Conservation (phyloP, 345 rosid species). For the Brassica juncea region DNA sequence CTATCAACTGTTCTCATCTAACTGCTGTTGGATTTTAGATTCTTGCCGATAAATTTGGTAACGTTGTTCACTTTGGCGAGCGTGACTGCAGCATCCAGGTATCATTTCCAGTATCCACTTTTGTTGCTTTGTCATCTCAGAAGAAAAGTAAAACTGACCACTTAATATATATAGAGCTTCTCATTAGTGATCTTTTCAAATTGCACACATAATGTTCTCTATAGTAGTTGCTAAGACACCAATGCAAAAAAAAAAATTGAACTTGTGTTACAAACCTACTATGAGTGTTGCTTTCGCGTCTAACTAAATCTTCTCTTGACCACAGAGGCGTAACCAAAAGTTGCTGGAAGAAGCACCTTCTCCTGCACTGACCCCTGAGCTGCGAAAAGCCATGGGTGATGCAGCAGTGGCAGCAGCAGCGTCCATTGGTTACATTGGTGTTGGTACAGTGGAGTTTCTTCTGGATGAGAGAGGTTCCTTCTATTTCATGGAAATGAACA, state of each 20-base stretch:
- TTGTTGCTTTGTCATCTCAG: not conserved
- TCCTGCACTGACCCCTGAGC: constrained; percentile 91
- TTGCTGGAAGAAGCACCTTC: constrained; percentile 98
- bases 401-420: constrained; percentile 99
- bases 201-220: not conserved
- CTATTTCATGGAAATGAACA: constrained; percentile 99
- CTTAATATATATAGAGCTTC: not conserved
- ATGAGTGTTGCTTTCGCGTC: constrained; percentile 8
- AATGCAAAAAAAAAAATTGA: not conserved
- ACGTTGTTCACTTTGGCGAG: constrained; percentile 98
- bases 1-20: constrained; percentile 22
- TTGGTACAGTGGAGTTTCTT: constrained; percentile 96
- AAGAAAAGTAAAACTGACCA: not conserved
- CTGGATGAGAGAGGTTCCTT: constrained; percentile 97
- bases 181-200: not conserved
- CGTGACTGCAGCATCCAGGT: constrained; percentile 99
- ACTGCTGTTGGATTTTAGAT: constrained; percentile 54
- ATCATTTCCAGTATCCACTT: constrained; percentile 11
- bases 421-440: constrained; percentile 95
- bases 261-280: not conserved
- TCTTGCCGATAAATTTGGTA: constrained; percentile 94
- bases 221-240: not conserved
- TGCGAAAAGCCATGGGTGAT: constrained; percentile 99
- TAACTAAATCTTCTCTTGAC: constrained; percentile 22
- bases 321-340: constrained; percentile 94